A percentile compares a stretch with the other conserved stretches of the same genome.
Evolutionary conservation across 306 rosid genomes (phyloP).

Genomic region (Mimosa pudica): DNA sequence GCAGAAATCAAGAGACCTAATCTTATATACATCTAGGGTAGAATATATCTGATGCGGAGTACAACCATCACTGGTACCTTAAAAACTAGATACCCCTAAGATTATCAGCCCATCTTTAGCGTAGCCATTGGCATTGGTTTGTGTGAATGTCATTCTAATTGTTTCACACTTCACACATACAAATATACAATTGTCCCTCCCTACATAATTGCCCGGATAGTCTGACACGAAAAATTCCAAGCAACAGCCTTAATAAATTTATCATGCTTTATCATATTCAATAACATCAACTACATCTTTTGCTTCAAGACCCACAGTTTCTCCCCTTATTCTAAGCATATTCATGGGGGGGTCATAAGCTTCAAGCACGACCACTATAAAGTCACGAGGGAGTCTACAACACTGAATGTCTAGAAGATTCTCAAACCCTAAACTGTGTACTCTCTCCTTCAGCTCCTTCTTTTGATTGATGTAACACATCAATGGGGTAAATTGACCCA

Average conservation of each 20-base stretch:
- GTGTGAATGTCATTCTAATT: neutral
- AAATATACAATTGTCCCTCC: neutral
- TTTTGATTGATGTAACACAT: no score
- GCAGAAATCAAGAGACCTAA: neutral
- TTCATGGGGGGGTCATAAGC: no score
- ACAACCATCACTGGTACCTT: neutral
- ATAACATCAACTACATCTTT: no score
- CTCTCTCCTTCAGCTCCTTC: no score
- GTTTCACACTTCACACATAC: conserved; percentile 3
- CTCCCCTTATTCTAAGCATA: no score
- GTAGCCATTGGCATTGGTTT: neutral
- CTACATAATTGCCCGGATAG: neutral
- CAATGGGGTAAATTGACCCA: no score
- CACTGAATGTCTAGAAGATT: no score
- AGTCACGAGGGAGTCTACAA: no score
- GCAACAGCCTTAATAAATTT: neutral
- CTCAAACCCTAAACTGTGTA: no score
- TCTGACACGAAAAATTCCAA: conserved; percentile 1
- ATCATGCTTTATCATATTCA: neutral
- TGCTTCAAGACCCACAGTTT: no score
- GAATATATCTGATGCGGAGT: neutral
- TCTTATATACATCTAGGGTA: neutral
- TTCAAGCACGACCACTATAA: no score
- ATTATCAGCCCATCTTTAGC: neutral
- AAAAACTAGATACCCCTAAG: neutral